Conservation (phyloP, 345 rosid species). For the Lepidium sativum region DNA sequence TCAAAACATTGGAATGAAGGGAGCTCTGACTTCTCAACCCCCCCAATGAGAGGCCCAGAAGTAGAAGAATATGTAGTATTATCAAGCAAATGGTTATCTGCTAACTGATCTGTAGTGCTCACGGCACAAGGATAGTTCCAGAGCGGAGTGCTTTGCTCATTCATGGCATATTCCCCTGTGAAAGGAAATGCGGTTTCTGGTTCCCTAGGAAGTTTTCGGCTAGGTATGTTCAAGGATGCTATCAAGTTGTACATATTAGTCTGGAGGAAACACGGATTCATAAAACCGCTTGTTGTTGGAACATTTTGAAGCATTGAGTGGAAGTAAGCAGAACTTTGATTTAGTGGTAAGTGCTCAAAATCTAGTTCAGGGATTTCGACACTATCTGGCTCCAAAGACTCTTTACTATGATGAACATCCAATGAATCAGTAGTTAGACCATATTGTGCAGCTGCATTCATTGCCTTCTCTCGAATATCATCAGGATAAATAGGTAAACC, state of each 20-base stretch:
- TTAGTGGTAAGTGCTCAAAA: slow-evolving; percentile 35
- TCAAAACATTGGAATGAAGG: slow-evolving; percentile 65
- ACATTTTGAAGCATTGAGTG: neutral
- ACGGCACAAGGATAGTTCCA: slow-evolving; percentile 14
- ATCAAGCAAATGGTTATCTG: slow-evolving; percentile 36
- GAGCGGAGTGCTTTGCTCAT: neutral
- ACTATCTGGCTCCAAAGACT: slow-evolving; percentile 26
- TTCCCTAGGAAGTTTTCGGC: neutral
- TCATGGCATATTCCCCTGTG: neutral
- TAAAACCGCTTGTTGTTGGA: neutral
- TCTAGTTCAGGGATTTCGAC: slow-evolving; percentile 44
- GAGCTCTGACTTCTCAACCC: slow-evolving; percentile 50
- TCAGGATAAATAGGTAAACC: slow-evolving; percentile 60
- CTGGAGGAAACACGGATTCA: neutral
- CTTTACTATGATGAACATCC: slow-evolving; percentile 27
- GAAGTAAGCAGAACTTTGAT: neutral
- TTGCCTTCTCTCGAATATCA: slow-evolving; percentile 33
- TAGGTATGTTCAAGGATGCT: slow-evolving; percentile 1
- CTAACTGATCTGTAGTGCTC: slow-evolving; percentile 16
- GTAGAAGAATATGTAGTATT: slow-evolving; percentile 44
- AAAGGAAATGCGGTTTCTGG: neutral
- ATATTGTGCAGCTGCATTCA: slow-evolving; percentile 30
- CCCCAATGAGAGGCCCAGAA: slow-evolving; percentile 32
- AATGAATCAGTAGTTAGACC: slow-evolving; percentile 21
- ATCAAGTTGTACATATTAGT: slow-evolving; percentile 2